Percentiles rank a stretch among this genome's conserved stretches.
phyloP scores from a whole-genome alignment of 2,329 filamentous ascomycete genomes.

The Sporothrix phasma region DNA sequence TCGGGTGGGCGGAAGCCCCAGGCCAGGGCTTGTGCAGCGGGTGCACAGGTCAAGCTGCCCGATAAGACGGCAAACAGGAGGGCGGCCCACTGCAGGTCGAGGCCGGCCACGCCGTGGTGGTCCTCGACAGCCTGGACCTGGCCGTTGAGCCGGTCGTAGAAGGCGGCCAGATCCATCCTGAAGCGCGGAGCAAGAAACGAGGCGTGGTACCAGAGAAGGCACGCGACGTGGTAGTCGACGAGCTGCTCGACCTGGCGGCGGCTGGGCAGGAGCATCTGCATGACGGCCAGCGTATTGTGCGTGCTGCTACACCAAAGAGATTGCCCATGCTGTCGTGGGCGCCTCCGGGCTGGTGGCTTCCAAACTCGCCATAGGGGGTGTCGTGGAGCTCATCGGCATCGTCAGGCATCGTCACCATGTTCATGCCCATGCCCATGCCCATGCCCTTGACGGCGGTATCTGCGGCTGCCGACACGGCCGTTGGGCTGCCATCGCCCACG shows the following conservation, averaged over 20 bases:
- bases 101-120: constrained; percentile 13
- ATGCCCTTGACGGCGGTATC: background rate
- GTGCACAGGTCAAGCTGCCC: constrained; percentile 33
- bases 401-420: background rate
- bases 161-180: constrained; percentile 28
- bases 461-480: background rate
- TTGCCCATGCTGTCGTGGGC: background rate
- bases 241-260: constrained; percentile 19
- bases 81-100: constrained; percentile 36
- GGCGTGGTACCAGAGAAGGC: constrained; percentile 23
- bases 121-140: constrained; percentile 22
- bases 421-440: background rate
- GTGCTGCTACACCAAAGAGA: background rate
- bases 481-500: background rate
- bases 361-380: background rate
- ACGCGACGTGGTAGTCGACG: constrained; percentile 20
- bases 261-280: constrained; percentile 21
- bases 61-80: constrained; percentile 36
- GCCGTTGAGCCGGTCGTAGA: constrained; percentile 28
- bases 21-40: constrained; percentile 24
- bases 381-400: background rate
- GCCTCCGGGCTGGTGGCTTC: background rate
- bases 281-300: constrained; percentile 12
- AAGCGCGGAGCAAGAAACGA: constrained; percentile 27
- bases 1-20: constrained; percentile 38